phyloP scores from a whole-genome alignment of 495 filamentous ascomycete genomes.

The Penicillium herquei region DNA sequence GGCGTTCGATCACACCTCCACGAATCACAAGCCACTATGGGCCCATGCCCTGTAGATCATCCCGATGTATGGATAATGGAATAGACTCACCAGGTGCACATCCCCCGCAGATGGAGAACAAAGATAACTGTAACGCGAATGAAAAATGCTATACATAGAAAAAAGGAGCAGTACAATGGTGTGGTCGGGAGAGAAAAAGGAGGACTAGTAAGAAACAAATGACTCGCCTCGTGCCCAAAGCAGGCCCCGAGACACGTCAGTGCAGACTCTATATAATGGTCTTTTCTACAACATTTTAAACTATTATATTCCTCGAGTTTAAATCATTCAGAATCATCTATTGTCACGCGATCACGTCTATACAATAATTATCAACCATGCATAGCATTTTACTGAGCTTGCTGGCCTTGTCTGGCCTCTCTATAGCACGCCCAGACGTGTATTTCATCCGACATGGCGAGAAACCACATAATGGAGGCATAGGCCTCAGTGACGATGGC shows the following conservation, averaged over 20 bases:
- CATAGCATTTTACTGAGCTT: neutral
- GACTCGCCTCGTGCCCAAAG: neutral
- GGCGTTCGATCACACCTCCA: constrained; percentile 3
- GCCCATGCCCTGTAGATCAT: constrained; percentile 4
- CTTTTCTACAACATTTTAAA: neutral
- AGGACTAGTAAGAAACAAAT: too few species aligned
- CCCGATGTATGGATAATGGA: neutral
- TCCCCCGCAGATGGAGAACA: neutral
- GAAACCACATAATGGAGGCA: constrained; percentile 41
- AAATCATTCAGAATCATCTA: neutral
- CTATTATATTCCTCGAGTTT: neutral
- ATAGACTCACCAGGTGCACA: neutral
- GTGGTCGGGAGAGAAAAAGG: too few species aligned
- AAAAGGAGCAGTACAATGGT: neutral
- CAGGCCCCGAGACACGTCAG: too few species aligned
- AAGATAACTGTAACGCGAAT: neutral
- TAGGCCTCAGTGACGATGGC: constrained; percentile 42
- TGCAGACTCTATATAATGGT: neutral
- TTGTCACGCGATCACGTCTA: constrained; percentile 1
- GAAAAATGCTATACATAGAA: neutral
- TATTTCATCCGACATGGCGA: constrained; percentile 57
- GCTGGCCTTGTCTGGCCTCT: neutral
- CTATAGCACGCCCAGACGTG: constrained; percentile 20
- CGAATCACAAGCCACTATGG: constrained; percentile 1
- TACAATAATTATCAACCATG: neutral